Conservation (phyloP, 2,329 filamentous ascomycete species). For the Piedraia hortae region DNA sequence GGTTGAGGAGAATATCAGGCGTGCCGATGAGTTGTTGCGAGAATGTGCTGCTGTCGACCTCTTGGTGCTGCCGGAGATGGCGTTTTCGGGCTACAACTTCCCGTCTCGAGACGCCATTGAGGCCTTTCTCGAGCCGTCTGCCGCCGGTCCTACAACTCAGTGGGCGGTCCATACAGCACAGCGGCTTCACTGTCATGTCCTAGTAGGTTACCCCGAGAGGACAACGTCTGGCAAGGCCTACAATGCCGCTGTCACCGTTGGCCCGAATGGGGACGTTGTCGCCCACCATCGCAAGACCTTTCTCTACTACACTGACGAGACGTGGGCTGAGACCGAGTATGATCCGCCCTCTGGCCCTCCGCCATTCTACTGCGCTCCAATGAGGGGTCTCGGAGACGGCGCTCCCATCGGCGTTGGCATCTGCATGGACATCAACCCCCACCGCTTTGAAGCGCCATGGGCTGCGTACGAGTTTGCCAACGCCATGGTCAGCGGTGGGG, state of each 20-base stretch:
- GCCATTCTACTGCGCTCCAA: conserved; percentile 14
- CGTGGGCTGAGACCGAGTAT: conserved; percentile 23
- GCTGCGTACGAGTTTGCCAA: conserved; percentile 28
- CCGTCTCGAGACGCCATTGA: conserved; percentile 36
- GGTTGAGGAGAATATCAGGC: conserved; percentile 39
- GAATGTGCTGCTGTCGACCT: conserved; percentile 39
- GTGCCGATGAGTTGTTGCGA: conserved; percentile 38
- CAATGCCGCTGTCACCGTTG: conserved; percentile 31
- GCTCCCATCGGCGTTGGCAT: conserved; percentile 16
- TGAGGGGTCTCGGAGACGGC: conserved; percentile 12
- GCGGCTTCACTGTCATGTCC: conserved; percentile 38
- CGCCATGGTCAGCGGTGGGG: conserved; percentile 27
- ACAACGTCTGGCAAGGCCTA: conserved; percentile 16
- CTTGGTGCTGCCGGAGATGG: conserved; percentile 47
- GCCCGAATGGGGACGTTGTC: conserved; percentile 25
- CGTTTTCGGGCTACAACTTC: conserved; percentile 62
- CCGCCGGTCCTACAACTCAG: conserved; percentile 36
- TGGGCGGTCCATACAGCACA: conserved; percentile 44
- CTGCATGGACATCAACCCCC: conserved; percentile 34
- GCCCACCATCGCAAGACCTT: conserved; percentile 36
- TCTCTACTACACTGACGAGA: conserved; percentile 39
- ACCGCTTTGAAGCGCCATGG: conserved; percentile 31
- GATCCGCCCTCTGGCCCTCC: conserved; percentile 1
- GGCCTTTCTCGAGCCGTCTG: conserved; percentile 39
- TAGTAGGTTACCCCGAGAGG: conserved; percentile 45